Evolutionary conservation across 768 basidiomycete species (phyloP).

Genomic region (Lactifluus piperatus): DNA sequence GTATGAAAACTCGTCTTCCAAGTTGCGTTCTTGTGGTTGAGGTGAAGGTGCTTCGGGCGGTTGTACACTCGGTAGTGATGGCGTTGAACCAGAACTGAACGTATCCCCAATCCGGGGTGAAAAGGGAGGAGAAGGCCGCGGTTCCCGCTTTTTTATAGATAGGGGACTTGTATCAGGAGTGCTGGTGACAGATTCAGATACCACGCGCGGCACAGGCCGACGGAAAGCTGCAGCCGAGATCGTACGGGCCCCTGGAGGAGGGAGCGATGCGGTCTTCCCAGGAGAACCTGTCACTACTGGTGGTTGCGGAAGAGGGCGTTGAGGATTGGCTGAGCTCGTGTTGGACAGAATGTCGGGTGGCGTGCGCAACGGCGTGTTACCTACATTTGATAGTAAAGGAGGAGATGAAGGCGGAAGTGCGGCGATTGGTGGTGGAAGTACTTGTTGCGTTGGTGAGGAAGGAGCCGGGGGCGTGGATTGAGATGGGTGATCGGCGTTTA

Average conservation of each 20-base stretch:
- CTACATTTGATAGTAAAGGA: slow-evolving; percentile 20
- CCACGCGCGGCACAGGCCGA: slow-evolving; percentile 36
- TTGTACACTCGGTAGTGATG: slow-evolving; percentile 2
- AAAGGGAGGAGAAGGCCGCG: slow-evolving; percentile 37
- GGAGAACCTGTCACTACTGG: slow-evolving; percentile 24
- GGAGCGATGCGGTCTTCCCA: slow-evolving; percentile 30
- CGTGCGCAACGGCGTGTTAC: slow-evolving; percentile 32
- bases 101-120: slow-evolving; percentile 1
- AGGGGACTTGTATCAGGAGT: slow-evolving; percentile 39
- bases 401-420: slow-evolving; percentile 11
- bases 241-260: slow-evolving; percentile 34
- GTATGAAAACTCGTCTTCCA: slow-evolving; percentile 49
- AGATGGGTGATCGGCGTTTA: background rate
- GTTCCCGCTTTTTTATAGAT: slow-evolving; percentile 38
- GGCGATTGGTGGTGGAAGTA: slow-evolving; percentile 10
- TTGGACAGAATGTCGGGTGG: slow-evolving; percentile 39
- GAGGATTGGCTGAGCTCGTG: slow-evolving; percentile 18
- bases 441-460: slow-evolving; percentile 5
- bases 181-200: slow-evolving; percentile 20
- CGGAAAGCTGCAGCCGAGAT: slow-evolving; percentile 74
- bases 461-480: background rate
- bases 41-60: slow-evolving; percentile 8
- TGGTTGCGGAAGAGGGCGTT: slow-evolving; percentile 17
- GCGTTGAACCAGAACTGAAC: background rate
- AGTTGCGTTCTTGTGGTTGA: slow-evolving; percentile 2